Evolutionary conservation across 148 eudicot genomes (phyloP).

Genomic region (Rhododendron vialii): DNA sequence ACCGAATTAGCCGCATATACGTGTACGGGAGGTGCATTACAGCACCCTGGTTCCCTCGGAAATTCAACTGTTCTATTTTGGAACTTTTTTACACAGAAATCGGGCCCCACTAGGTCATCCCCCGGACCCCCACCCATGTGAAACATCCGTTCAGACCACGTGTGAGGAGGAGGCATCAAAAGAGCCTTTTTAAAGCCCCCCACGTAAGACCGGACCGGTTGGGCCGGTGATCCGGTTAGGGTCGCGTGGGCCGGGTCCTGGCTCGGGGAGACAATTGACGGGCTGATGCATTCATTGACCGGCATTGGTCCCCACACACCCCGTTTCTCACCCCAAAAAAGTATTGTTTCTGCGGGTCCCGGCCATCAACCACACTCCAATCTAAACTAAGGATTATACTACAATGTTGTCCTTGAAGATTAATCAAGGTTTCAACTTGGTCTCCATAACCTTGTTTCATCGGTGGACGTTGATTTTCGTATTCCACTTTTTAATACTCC

Average conservation of each 20-base stretch:
- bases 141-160: background rate
- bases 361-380: constrained; percentile 9
- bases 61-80: no score
- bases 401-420: background rate
- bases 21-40: no score
- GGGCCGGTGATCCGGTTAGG: constrained; percentile 8
- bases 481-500: background rate
- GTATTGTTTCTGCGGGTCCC: background rate
- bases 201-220: background rate
- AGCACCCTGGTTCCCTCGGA: no score
- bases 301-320: constrained; percentile 19
- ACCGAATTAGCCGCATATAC: no score
- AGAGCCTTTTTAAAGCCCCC: background rate
- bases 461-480: background rate
- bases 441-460: background rate
- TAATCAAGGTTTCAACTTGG: background rate
- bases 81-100: no score
- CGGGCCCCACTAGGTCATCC: background rate
- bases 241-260: background rate
- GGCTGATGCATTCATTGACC: constrained; percentile 37
- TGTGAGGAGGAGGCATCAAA: background rate
- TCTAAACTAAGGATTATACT: background rate
- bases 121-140: background rate
- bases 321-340: background rate
- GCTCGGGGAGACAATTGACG: constrained; percentile 16